Percentiles rank a stretch among this genome's conserved stretches.
Conservation (phyloP, 257 asterid species). For the Lantana camara region DNA sequence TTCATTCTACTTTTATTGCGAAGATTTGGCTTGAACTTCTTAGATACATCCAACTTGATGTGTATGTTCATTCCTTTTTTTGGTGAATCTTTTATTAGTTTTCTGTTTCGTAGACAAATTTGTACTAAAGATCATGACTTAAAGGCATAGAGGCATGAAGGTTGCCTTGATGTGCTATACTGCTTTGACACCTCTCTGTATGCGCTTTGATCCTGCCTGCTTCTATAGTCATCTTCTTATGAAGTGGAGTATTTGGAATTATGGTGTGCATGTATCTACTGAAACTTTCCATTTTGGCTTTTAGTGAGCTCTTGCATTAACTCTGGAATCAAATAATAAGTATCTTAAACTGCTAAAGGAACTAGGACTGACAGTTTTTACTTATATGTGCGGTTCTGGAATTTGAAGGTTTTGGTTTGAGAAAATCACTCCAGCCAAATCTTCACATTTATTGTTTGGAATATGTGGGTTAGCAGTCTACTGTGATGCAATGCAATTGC, state of each 20-base stretch:
- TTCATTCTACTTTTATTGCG: background rate
- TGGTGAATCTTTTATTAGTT: background rate
- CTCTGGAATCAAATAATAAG: background rate
- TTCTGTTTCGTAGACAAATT: background rate
- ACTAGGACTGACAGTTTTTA: slow-evolving; percentile 14
- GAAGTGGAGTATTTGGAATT: background rate
- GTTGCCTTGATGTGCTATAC: slow-evolving; percentile 14
- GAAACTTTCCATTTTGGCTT: background rate
- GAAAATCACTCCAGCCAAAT: slow-evolving; percentile 8
- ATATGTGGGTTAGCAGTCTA: slow-evolving; percentile 12
- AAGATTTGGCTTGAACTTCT: background rate
- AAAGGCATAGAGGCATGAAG: slow-evolving; percentile 10
- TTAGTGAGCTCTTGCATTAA: background rate
- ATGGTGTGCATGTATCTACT: background rate
- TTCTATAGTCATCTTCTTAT: slow-evolving; percentile 12
- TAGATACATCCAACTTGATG: slow-evolving; percentile 3
- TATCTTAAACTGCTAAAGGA: slow-evolving; percentile 19
- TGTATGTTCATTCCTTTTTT: slow-evolving; percentile 15
- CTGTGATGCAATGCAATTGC: too few species aligned
- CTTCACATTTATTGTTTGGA: slow-evolving; percentile 15
- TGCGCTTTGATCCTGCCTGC: background rate
- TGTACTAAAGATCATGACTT: background rate
- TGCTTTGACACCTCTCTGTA: slow-evolving; percentile 7
- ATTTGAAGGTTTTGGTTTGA: background rate
- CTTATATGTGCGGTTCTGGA: slow-evolving; percentile 12